Evolutionary conservation across 2,329 filamentous ascomycete genomes (phyloP), one percentile per base, ranked within the genome.

Genomic region (Graphilbum sp.): DNA sequence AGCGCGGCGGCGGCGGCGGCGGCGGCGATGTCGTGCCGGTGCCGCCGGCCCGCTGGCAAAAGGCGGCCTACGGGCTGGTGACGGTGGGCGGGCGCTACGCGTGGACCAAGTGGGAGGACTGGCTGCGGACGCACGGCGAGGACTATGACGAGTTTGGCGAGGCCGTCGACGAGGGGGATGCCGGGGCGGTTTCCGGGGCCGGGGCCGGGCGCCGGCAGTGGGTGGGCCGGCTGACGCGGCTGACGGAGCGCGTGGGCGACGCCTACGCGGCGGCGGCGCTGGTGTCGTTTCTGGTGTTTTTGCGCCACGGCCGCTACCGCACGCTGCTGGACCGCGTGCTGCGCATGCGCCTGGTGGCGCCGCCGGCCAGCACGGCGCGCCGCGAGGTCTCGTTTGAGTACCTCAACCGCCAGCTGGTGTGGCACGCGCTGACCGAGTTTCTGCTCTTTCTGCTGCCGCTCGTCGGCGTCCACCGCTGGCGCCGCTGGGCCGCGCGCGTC

Each of bases 361-460:
- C 90, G 8, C 80, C 82, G 5, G 87, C 80, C 3, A 85, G 74
- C 51, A 83, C 93, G 53, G 80, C 92, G 45, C 84, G 75, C 53
- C 72, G 88, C 24, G 86, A 96, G 57, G 87, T 98, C 20, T 93
- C 84, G 1, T 96, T 98, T 54, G 90, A 98, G 59, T 96, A 95
- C 52, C 72, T 96, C 36, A 98, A 98, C 56, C 78, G 90, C 35
- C 90, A 98, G 60, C 74, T 98, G 11, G 90, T 98, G 29, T 98
- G 90, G 90, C 90, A 98, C 59, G 90, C 90, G n/a, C 94, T 98
- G 51, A 98, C 90, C 20, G 90, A 98, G 55, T 98, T 98, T 50
- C 66, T 98, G n/a, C 71, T 98, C 24, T 98, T 96, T 56, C 72
- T 96, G 16, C 67, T 98, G n/a, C 90, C 90, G 0, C 69, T 98